Evolutionary conservation across 2,329 filamentous ascomycete genomes (phyloP), one percentile per base, ranked within the genome.

Genomic region (Epichloe coenophiala): DNA sequence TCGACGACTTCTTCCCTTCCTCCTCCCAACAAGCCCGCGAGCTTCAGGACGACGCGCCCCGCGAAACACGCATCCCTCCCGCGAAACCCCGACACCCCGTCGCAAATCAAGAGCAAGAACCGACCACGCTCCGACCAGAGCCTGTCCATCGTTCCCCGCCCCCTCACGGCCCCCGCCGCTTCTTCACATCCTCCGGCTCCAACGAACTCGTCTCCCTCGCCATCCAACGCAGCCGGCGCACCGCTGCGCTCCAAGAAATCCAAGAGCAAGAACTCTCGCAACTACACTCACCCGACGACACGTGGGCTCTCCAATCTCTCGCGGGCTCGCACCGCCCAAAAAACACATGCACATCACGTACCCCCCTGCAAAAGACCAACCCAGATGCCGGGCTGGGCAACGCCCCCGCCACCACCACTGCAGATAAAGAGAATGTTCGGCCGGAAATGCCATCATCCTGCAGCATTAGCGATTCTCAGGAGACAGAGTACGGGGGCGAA

Each of bases 1-100:
- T 75, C 7, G 75, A 78, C 39, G 75, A 78, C 49, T 71, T 79
- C 53, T 75, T 79, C 43, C 76, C 76, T 0, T 74, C 71, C n/a
- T 68, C 74, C 0, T 78, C 75, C 0, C 78, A 82, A 57, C 73
- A 78, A 58, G 67, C 69, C 6, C 67, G 71, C 17, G 77, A 81
- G 58, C 61, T 81, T 2, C 71, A 73, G 35, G 68, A 73, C 53
- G 58, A 65, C 55, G n/a, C 43, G 17, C 23, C 38, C 15, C 11
- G 36, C 45, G 33, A 40, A 19, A 4, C 19, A 21, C 13, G 5
- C 41, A 19, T 3, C 2, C 19, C n/a, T 5, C n/a, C 21, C 37
- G n/a, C 3, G n/a, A 36, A 19, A 19, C 39, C 27, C 21, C 23
- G 47, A 45, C 15, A 38, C 17, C 6, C 3, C 15, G 2, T 12